Evolutionary conservation across 768 basidiomycete species (phyloP).

Genomic region (Lactarius evosmus): DNA sequence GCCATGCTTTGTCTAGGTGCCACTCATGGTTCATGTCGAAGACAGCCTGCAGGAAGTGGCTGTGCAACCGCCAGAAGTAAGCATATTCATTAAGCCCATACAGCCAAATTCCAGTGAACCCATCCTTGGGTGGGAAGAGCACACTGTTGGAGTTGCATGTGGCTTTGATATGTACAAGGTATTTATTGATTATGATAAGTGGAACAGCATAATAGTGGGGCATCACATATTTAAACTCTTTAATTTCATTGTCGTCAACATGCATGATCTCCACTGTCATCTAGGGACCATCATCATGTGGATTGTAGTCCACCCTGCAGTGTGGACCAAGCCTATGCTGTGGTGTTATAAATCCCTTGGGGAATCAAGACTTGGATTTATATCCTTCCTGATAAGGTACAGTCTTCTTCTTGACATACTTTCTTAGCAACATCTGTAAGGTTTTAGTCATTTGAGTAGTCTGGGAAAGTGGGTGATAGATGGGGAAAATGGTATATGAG

Average conservation of each 20-base stretch:
- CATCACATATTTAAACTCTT: slow-evolving; percentile 6
- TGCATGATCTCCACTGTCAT: slow-evolving; percentile 9
- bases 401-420: too few species aligned
- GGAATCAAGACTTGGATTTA: not conserved
- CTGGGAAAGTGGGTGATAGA: too few species aligned
- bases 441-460: not conserved
- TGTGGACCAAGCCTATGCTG: slow-evolving; percentile 5
- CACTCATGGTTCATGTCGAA: slow-evolving; percentile 17
- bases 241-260: not conserved
- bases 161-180: slow-evolving; percentile 15
- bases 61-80: slow-evolving; percentile 17
- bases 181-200: slow-evolving; percentile 21
- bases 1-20: slow-evolving; percentile 5
- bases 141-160: slow-evolving; percentile 9
- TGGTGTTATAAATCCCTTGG: not conserved
- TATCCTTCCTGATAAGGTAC: not conserved
- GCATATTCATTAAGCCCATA: not conserved
- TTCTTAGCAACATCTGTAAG: not conserved
- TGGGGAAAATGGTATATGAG: too few species aligned
- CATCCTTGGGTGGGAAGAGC: not conserved
- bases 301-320: slow-evolving; percentile 7
- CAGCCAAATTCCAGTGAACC: not conserved
- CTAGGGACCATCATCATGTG: slow-evolving; percentile 11
- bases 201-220: slow-evolving; percentile 22
- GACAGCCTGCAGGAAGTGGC: slow-evolving; percentile 9